These are phyloP conservation scores for Aspergillus felis DNA, from an alignment of 2,329 filamentous ascomycete species.

Conservation along the genomic window DNA sequence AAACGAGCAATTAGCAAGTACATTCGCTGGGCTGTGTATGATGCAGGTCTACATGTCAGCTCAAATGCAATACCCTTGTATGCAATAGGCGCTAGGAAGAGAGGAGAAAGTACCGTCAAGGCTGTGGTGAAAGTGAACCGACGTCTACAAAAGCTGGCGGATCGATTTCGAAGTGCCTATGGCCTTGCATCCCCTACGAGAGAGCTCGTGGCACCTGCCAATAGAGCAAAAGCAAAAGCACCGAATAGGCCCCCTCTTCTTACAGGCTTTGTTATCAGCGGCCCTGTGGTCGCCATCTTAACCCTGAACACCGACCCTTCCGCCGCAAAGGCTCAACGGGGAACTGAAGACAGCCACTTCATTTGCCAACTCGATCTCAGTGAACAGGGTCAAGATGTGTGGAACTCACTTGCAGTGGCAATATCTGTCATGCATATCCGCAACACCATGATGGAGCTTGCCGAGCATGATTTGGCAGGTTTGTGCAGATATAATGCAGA, in stretches of 20 bases:
- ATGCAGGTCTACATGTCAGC: constrained; percentile 41
- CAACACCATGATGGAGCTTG: constrained; percentile 46
- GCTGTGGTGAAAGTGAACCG: constrained; percentile 42
- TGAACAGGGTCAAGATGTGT: constrained; percentile 53
- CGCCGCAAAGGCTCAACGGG: constrained; percentile 15
- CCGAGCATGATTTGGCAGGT: constrained; percentile 25
- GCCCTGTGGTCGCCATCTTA: constrained; percentile 51
- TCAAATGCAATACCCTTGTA: constrained; percentile 43
- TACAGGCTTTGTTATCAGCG: constrained; percentile 52
- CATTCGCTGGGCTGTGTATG: constrained; percentile 51
- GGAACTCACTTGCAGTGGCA: constrained; percentile 56
- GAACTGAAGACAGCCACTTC: constrained; percentile 23
- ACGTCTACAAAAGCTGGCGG: constrained; percentile 43
- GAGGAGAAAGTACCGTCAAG: constrained; percentile 35
- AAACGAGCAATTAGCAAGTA: constrained; percentile 44
- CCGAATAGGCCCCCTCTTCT: constrained; percentile 43
- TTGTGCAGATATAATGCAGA: constrained; percentile 9
- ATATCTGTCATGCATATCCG: constrained; percentile 53
- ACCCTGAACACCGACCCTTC: constrained; percentile 43
- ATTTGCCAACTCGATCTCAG: constrained; percentile 54
- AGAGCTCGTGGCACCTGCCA: neutral
- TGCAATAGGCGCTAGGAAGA: constrained; percentile 40
- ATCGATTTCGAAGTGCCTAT: constrained; percentile 37
- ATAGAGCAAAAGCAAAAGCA: constrained; percentile 6
- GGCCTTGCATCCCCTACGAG: neutral